These are phyloP conservation scores for Debaryomyces prosopidis DNA, from an alignment of 805 yeast species.

Conservation along the genomic window DNA sequence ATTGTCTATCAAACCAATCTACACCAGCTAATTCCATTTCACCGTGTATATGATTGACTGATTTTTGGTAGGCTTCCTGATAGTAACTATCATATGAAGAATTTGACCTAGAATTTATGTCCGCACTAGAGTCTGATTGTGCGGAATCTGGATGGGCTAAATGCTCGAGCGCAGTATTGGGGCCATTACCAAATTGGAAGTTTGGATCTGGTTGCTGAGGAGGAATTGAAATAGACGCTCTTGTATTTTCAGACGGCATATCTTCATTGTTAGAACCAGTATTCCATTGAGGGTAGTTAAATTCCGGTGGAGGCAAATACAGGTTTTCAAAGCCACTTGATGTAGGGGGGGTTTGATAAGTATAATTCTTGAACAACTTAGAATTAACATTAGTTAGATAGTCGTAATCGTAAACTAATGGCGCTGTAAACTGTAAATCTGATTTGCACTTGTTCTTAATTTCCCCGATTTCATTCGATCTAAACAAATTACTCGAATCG, in stretches of 20 bases:
- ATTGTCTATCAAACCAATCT: constrained; percentile 32
- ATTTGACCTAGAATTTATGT: not conserved
- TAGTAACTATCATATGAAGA: constrained; percentile 9
- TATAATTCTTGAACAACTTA: constrained; percentile 35
- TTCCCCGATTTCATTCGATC: not conserved
- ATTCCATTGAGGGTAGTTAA: constrained; percentile 23
- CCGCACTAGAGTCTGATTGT: not conserved
- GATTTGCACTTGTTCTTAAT: not conserved
- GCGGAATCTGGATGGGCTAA: not conserved
- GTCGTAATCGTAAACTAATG: constrained; percentile 44
- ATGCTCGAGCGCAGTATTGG: not conserved
- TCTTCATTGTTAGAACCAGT: not conserved
- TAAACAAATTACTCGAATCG: not conserved
- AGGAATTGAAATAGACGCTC: constrained; percentile 3
- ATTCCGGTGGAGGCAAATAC: constrained; percentile 17
- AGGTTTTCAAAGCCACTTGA: constrained; percentile 2
- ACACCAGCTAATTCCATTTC: constrained; percentile 46
- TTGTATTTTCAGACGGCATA: not conserved
- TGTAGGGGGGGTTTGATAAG: constrained; percentile 30
- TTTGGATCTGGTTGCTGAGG: not conserved
- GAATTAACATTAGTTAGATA: constrained; percentile 38
- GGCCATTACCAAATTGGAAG: not conserved
- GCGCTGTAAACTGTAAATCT: constrained; percentile 24
- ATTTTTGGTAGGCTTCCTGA: constrained; percentile 30
- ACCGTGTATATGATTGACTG: constrained; percentile 38